Percentiles rank a stretch among this genome's conserved stretches.
Evolutionary conservation across 257 asterid genomes (phyloP).

Genomic region (Ophiorrhiza pumila): DNA sequence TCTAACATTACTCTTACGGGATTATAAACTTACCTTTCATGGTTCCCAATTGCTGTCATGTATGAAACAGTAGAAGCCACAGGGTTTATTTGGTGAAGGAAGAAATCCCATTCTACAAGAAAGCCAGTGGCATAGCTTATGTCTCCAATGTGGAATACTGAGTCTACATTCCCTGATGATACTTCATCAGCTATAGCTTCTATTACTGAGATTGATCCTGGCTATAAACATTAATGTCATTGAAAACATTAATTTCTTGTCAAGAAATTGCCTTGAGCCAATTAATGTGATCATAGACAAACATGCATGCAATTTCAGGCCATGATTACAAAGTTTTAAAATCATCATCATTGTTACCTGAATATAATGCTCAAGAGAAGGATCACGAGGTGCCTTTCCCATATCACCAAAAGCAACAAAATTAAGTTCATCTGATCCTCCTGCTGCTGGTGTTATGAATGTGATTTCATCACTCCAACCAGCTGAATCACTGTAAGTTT

Average conservation of each 20-base stretch:
- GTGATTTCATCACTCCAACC: slow-evolving; percentile 68
- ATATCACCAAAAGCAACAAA: slow-evolving; percentile 82
- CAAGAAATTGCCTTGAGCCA: too few species aligned
- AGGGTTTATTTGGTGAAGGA: slow-evolving; percentile 65
- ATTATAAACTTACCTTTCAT: slow-evolving; percentile 59
- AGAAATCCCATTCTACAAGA: slow-evolving; percentile 85
- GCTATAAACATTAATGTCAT: slow-evolving; percentile 30
- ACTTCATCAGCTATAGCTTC: slow-evolving; percentile 56
- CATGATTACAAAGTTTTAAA: too few species aligned
- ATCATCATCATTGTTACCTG: slow-evolving; percentile 49
- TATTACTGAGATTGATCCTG: slow-evolving; percentile 65
- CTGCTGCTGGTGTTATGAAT: slow-evolving; percentile 68
- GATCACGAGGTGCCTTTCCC: slow-evolving; percentile 90
- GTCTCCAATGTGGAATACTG: slow-evolving; percentile 87
- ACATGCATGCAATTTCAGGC: too few species aligned
- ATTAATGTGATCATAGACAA: too few species aligned
- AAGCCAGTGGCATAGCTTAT: slow-evolving; percentile 92
- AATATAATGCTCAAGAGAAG: slow-evolving; percentile 66
- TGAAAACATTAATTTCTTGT: too few species aligned
- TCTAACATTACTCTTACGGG: too few species aligned
- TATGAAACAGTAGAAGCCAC: slow-evolving; percentile 66
- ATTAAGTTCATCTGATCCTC: slow-evolving; percentile 55
- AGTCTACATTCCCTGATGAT: slow-evolving; percentile 46
- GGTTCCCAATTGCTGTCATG: slow-evolving; percentile 95
- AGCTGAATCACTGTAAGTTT: slow-evolving; percentile 44